These are phyloP conservation scores for Glebionis coronaria DNA, from an alignment of 129 eudicot genomes.

Conservation along the genomic window DNA sequence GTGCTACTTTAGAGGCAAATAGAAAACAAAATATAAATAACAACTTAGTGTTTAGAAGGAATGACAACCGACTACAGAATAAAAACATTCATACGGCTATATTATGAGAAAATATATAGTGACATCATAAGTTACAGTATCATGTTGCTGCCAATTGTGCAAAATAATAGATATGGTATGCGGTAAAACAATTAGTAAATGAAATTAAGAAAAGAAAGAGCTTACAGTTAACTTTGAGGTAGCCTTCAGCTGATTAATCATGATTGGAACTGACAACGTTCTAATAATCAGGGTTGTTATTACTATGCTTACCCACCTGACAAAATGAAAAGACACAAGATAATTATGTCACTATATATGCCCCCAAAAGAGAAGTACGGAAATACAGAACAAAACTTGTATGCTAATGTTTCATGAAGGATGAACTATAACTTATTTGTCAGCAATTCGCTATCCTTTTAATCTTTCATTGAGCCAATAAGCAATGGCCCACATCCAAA, in stretches of 20 bases:
- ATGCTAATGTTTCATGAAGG: neutral
- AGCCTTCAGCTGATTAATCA: conserved; percentile 58
- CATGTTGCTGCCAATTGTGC: neutral
- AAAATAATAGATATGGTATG: too few species aligned
- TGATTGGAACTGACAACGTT: neutral
- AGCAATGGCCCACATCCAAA: neutral
- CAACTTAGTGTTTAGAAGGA: conserved; percentile 1
- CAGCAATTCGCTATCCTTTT: neutral
- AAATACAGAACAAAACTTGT: neutral
- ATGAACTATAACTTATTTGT: neutral
- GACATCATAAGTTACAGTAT: neutral
- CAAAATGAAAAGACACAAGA: neutral
- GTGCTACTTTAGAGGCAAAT: conserved; percentile 5
- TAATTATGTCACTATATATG: neutral
- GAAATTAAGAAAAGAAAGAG: neutral
- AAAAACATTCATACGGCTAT: neutral
- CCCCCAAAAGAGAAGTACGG: neutral
- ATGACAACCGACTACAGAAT: neutral
- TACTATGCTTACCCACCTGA: neutral
- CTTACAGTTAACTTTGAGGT: conserved; percentile 66
- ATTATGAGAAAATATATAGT: neutral
- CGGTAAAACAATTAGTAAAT: too few species aligned
- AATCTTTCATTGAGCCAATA: neutral
- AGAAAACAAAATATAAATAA: neutral
- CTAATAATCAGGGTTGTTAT: neutral